Percentiles rank a stretch among this genome's conserved stretches.
Evolutionary conservation across 345 rosid species (phyloP).

Genomic region (Citrus medica): DNA sequence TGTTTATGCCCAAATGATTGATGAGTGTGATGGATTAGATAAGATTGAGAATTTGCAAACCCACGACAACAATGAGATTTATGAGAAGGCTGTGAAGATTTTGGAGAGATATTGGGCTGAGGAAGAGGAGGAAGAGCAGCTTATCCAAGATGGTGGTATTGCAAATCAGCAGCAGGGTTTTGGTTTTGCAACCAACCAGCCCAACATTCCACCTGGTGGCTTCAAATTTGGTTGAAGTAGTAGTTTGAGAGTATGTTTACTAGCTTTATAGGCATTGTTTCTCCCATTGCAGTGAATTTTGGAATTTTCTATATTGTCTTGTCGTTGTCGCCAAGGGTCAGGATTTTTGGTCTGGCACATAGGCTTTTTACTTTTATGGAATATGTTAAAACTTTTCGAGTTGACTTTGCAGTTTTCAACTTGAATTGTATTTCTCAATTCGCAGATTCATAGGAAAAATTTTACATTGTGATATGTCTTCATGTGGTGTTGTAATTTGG

Average conservation of each 20-base stretch:
- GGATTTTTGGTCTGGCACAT: constrained; percentile 42
- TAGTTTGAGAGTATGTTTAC: background rate
- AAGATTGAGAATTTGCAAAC: constrained; percentile 76
- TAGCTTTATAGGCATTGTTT: constrained; percentile 10
- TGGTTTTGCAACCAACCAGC: constrained; percentile 50
- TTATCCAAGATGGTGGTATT: constrained; percentile 31
- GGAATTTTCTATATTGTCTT: constrained; percentile 2
- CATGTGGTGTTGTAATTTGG: constrained; percentile 3
- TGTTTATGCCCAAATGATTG: constrained; percentile 60
- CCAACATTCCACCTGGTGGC: constrained; percentile 58
- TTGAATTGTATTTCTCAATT: constrained; percentile 8
- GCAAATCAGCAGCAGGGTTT: constrained; percentile 44
- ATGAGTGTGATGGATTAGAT: constrained; percentile 73
- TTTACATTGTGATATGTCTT: background rate
- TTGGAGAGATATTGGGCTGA: constrained; percentile 84
- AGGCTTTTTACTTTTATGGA: constrained; percentile 27
- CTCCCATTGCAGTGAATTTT: constrained; percentile 6
- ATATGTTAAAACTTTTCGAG: background rate
- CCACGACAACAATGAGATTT: constrained; percentile 82
- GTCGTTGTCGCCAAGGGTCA: constrained; percentile 24
- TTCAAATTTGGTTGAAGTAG: constrained; percentile 60
- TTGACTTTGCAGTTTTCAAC: constrained; percentile 12
- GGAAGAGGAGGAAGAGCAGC: constrained; percentile 57
- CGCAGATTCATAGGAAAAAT: constrained; percentile 8
- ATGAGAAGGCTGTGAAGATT: constrained; percentile 78